Percentiles rank a stretch among this genome's conserved stretches.
Conservation (phyloP, 345 rosid genomes). For the Salix brachista region DNA sequence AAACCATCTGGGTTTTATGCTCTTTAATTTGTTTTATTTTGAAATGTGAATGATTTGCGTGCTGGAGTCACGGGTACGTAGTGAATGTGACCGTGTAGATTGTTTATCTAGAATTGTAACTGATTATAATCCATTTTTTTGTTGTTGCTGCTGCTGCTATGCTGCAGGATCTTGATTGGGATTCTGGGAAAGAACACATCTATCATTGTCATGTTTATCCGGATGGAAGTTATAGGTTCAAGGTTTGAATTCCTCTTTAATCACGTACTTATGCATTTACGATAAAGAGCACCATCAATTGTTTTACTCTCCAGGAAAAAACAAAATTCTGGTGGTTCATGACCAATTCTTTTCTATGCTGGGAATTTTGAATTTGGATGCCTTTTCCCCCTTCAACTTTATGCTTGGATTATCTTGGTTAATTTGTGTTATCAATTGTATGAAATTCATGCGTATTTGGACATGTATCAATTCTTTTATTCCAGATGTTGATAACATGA, state of each 20-base stretch:
- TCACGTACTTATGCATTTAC: neutral
- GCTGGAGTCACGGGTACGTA: neutral
- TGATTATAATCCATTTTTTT: neutral
- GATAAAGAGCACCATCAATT: neutral
- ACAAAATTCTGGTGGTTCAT: too few species aligned
- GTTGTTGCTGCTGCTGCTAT: neutral
- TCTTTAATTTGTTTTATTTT: too few species aligned
- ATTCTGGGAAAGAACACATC: conserved; percentile 37
- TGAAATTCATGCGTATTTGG: too few species aligned
- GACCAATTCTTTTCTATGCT: too few species aligned
- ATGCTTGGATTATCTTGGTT: too few species aligned
- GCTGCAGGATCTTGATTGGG: conserved; percentile 51
- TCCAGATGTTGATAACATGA: too few species aligned
- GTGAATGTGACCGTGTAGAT: neutral
- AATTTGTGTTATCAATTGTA: too few species aligned
- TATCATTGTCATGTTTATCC: conserved; percentile 54
- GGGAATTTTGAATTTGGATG: too few species aligned
- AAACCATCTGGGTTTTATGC: neutral
- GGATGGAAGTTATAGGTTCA: conserved; percentile 44
- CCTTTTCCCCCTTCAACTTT: too few species aligned
- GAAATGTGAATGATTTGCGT: too few species aligned
- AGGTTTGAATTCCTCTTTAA: conserved; percentile 34
- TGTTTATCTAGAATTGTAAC: neutral
- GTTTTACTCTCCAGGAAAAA: too few species aligned
- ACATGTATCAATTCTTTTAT: too few species aligned